These are phyloP conservation scores for Cryptosporidium sp. DNA, from an alignment of 169 alveolate species.

Conservation along the genomic window DNA sequence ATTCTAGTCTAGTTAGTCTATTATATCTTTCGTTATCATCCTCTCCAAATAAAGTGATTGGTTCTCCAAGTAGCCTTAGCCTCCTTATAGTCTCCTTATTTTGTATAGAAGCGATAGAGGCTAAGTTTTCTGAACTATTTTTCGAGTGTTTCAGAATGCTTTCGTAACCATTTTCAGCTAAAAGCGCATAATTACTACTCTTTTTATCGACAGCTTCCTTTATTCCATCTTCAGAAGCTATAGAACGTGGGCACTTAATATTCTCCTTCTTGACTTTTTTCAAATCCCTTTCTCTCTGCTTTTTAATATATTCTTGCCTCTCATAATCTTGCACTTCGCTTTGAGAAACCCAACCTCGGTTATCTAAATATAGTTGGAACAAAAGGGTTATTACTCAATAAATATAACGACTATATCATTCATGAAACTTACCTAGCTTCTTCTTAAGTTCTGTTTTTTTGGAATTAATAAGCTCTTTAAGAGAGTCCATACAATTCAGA, in stretches of 20 bases:
- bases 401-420: not conserved
- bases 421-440: conserved; percentile 36
- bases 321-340: conserved; percentile 22
- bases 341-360: conserved; percentile 48
- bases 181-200: not conserved
- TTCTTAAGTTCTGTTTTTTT: conserved; percentile 22
- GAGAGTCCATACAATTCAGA: conserved; percentile 37
- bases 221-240: not conserved
- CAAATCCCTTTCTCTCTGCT: conserved; percentile 34
- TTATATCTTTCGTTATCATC: conserved; percentile 80
- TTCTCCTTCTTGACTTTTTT: not conserved
- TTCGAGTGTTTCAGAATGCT: not conserved
- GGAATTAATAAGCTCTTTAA: conserved; percentile 21
- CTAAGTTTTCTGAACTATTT: not conserved
- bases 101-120: not conserved
- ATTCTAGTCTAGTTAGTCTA: conserved; percentile 74
- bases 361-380: not conserved
- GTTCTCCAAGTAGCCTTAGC: conserved; percentile 81
- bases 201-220: not conserved
- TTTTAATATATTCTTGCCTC: conserved; percentile 17
- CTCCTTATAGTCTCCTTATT: conserved; percentile 75
- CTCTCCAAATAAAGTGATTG: conserved; percentile 84
- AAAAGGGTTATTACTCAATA: not conserved
- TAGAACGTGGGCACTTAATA: not conserved
- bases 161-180: not conserved